A percentile compares a stretch with the other conserved stretches of the same genome.
Conservation (phyloP, 495 filamentous ascomycete species). For the Baudoinia panamericana region DNA sequence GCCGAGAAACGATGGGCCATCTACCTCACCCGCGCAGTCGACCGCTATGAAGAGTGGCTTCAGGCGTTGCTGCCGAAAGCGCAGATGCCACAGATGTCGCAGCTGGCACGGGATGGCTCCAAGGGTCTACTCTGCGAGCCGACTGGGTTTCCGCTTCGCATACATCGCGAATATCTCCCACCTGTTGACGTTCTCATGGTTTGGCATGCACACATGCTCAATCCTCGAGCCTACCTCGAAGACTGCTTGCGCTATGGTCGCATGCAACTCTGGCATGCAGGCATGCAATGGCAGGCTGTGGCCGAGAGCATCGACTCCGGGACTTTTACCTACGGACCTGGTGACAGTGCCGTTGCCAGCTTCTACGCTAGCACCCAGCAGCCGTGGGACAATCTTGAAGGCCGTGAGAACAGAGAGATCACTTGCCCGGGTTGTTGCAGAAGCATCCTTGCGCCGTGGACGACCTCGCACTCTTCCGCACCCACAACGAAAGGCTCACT, state of each 20-base stretch:
- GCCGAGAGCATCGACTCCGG: constrained; percentile 43
- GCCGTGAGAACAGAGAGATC: constrained; percentile 36
- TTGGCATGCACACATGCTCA: constrained; percentile 79
- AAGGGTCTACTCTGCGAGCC: constrained; percentile 15
- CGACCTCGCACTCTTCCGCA: constrained; percentile 30
- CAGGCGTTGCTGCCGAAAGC: constrained; percentile 17
- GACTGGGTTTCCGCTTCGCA: neutral
- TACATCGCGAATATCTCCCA: constrained; percentile 6
- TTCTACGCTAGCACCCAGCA: constrained; percentile 43
- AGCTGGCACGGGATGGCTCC: constrained; percentile 12
- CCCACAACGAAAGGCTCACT: neutral
- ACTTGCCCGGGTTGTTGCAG: constrained; percentile 44
- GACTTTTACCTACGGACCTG: constrained; percentile 48
- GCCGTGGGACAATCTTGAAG: constrained; percentile 47
- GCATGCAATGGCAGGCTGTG: constrained; percentile 59
- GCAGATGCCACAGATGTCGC: constrained; percentile 22
- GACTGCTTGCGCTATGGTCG: constrained; percentile 56
- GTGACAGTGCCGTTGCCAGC: constrained; percentile 29
- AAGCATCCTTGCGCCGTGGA: constrained; percentile 44
- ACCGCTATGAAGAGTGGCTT: constrained; percentile 68
- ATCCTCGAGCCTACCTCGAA: constrained; percentile 64
- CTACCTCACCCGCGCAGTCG: constrained; percentile 59
- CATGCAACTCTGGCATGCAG: constrained; percentile 46
- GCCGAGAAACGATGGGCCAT: constrained; percentile 72
- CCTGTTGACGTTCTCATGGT: constrained; percentile 70